A percentile compares a stretch with the other conserved stretches of the same genome.
phyloP scores from a whole-genome alignment of 768 basidiomycete species.

The Scleroderma bovista region DNA sequence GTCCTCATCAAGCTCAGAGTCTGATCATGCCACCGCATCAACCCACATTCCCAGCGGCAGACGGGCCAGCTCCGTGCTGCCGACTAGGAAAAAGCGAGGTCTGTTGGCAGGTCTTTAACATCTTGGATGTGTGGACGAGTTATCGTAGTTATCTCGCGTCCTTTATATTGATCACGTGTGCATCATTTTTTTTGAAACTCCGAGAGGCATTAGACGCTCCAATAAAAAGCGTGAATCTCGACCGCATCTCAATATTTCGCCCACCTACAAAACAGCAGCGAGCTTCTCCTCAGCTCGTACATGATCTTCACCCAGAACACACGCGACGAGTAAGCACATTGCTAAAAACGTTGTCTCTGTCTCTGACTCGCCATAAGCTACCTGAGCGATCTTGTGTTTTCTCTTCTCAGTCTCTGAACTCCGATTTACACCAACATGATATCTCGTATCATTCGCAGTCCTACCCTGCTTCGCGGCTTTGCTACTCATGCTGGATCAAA shows the following conservation, averaged over 20 bases:
- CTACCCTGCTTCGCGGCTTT: constrained; percentile 51
- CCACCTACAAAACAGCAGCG: no score
- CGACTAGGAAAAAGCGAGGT: constrained; percentile 23
- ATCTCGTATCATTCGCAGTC: constrained; percentile 44
- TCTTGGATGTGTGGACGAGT: no score
- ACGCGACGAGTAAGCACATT: constrained; percentile 71
- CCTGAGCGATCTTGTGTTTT: constrained; percentile 87
- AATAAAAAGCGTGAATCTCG: no score
- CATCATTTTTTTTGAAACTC: no score
- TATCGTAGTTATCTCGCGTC: no score
- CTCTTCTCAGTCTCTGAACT: constrained; percentile 44
- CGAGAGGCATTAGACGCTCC: no score
- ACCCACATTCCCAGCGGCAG: constrained; percentile 59
- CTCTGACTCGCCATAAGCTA: constrained; percentile 46
- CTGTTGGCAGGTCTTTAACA: background rate
- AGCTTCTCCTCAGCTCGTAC: constrained; percentile 33
- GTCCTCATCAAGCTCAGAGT: constrained; percentile 35
- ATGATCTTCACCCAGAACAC: constrained; percentile 87
- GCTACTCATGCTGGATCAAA: constrained; percentile 58
- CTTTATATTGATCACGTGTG: background rate
- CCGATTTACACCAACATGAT: constrained; percentile 47
- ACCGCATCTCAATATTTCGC: no score
- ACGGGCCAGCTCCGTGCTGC: constrained; percentile 41
- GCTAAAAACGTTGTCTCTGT: background rate
- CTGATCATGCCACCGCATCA: constrained; percentile 26